Evolutionary conservation across 129 eudicot genomes (phyloP).

Genomic region (Pulicaria dysenterica): DNA sequence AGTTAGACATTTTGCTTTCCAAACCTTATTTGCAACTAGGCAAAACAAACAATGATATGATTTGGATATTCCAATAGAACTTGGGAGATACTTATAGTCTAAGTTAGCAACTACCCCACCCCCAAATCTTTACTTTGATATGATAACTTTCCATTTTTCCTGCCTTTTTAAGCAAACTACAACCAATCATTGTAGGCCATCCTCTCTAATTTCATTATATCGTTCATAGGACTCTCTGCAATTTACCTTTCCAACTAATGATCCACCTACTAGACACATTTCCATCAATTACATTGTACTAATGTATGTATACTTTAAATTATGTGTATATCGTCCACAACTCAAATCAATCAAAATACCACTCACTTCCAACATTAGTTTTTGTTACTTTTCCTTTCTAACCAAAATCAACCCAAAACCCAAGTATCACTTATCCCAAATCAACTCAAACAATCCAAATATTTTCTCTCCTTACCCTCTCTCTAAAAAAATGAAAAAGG

Average conservation of each 20-base stretch:
- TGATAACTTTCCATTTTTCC: conserved; percentile 15
- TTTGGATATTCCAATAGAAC: not conserved
- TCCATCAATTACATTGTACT: too few relatives aligned
- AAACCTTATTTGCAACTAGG: not conserved
- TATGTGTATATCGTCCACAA: too few relatives aligned
- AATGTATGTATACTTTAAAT: too few relatives aligned
- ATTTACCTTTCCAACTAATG: conserved; percentile 13
- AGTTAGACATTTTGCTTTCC: not conserved
- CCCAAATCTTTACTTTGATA: conserved; percentile 10
- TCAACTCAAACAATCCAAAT: too few relatives aligned
- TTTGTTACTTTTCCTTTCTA: too few relatives aligned
- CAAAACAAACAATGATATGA: not conserved
- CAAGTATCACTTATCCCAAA: too few relatives aligned
- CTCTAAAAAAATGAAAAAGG: too few relatives aligned
- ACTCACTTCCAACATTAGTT: too few relatives aligned
- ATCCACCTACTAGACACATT: too few relatives aligned
- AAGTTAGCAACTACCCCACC: conserved; percentile 28
- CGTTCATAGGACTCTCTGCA: not conserved
- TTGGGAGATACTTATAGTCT: conserved; percentile 16
- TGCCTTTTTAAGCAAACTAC: conserved; percentile 27
- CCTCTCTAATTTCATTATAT: conserved; percentile 7
- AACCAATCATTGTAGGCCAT: conserved; percentile 7
- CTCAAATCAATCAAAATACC: too few relatives aligned
- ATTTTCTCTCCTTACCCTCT: too few relatives aligned
- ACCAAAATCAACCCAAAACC: too few relatives aligned